Percentiles rank a stretch among this genome's conserved stretches.
Evolutionary conservation across 768 basidiomycete species (phyloP).

Genomic region (Lactifluus pinguis): DNA sequence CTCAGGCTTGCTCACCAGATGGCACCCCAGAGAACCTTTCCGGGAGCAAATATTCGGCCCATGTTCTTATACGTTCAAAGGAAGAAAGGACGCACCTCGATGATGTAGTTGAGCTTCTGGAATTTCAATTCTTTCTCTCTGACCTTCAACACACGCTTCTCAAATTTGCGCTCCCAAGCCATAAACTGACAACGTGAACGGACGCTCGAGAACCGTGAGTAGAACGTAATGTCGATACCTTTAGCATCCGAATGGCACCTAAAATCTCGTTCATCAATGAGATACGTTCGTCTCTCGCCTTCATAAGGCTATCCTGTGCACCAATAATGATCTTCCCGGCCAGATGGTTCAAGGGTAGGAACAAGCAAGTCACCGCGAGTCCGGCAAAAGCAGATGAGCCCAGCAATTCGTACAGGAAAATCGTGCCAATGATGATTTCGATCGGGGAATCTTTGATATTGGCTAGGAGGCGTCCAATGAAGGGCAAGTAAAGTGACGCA

Average conservation of each 20-base stretch:
- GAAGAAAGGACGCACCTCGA: constrained; percentile 44
- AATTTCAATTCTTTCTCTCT: constrained; percentile 76
- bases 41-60: background rate
- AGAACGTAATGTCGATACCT: constrained; percentile 28
- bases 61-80: background rate
- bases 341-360: constrained; percentile 71
- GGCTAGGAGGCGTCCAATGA: background rate
- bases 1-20: constrained; percentile 36
- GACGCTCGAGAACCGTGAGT: background rate
- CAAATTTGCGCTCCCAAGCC: constrained; percentile 92
- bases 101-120: constrained; percentile 78
- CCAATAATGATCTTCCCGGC: constrained; percentile 71
- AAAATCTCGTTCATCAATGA: constrained; percentile 91
- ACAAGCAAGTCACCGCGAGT: constrained; percentile 58
- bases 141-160: constrained; percentile 59
- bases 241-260: constrained; percentile 87
- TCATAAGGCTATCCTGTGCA: constrained; percentile 85
- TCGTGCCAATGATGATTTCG: constrained; percentile 63
- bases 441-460: constrained; percentile 59
- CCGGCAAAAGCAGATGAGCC: constrained; percentile 75
- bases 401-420: constrained; percentile 70
- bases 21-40: constrained; percentile 38
- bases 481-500: constrained; percentile 24
- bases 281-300: constrained; percentile 83
- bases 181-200: constrained; percentile 60